These are phyloP conservation scores for Suhomyces emberorum DNA, from an alignment of 805 yeast genomes.

Conservation along the genomic window DNA sequence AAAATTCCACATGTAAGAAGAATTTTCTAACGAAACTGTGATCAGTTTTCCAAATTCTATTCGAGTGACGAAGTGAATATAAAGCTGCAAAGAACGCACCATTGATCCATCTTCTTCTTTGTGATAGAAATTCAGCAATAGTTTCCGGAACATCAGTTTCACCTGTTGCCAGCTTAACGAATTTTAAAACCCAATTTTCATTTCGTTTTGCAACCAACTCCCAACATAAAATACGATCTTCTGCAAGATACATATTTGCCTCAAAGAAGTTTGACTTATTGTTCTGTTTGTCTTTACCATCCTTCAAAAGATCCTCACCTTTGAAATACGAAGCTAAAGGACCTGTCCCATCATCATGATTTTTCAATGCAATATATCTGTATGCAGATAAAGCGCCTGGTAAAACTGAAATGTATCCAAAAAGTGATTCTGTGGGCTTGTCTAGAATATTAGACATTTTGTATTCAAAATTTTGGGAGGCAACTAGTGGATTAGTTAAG, in stretches of 20 bases:
- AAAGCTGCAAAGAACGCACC: slow-evolving; percentile 30
- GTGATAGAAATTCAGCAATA: slow-evolving; percentile 25
- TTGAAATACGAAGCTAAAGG: slow-evolving; percentile 86
- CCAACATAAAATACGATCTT: slow-evolving; percentile 30
- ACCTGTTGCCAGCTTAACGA: slow-evolving; percentile 29
- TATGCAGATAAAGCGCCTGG: slow-evolving; percentile 98
- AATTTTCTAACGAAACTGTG: slow-evolving; percentile 21
- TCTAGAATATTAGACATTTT: slow-evolving; percentile 95
- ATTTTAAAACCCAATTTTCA: slow-evolving; percentile 27
- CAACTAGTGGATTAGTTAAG: slow-evolving; percentile 85
- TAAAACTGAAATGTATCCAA: slow-evolving; percentile 89
- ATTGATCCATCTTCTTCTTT: slow-evolving; percentile 29
- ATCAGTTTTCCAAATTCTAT: slow-evolving; percentile 24
- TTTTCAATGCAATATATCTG: slow-evolving; percentile 79
- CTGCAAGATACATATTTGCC: slow-evolving; percentile 55
- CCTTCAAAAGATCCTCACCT: slow-evolving; percentile 61
- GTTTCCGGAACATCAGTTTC: slow-evolving; percentile 30
- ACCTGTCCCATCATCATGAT: slow-evolving; percentile 88
- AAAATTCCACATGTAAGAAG: slow-evolving; percentile 22
- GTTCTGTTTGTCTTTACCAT: slow-evolving; percentile 22
- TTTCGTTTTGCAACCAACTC: slow-evolving; percentile 25
- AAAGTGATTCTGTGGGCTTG: slow-evolving; percentile 87
- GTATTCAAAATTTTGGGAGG: slow-evolving; percentile 94
- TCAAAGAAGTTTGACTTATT: slow-evolving; percentile 76
- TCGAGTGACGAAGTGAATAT: slow-evolving; percentile 22